phyloP scores from a whole-genome alignment of 768 basidiomycete genomes.

The Tulasnella sp. region DNA sequence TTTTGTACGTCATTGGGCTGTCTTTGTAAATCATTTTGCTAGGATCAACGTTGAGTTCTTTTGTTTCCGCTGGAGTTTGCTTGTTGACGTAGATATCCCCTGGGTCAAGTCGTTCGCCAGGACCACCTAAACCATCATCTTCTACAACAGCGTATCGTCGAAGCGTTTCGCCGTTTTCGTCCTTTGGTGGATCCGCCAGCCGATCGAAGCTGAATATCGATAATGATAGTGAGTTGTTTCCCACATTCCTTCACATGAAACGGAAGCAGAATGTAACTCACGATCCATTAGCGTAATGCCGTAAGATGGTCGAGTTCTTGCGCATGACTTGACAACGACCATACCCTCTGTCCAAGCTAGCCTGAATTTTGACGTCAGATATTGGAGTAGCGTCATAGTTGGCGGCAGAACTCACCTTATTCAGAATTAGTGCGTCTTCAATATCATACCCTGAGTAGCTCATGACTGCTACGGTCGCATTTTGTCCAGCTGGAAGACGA shows the following conservation, averaged over 20 bases:
- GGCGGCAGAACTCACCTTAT: constrained; percentile 43
- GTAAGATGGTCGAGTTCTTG: constrained; percentile 86
- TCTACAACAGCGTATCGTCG: constrained; percentile 89
- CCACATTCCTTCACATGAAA: background rate
- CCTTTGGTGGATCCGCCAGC: constrained; percentile 78
- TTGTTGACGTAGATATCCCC: constrained; percentile 95
- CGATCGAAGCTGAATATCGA: constrained; percentile 61
- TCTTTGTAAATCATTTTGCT: constrained; percentile 82
- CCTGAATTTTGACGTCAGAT: constrained; percentile 33
- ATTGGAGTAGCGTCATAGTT: background rate
- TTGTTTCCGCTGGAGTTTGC: constrained; percentile 90
- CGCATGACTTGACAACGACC: constrained; percentile 95
- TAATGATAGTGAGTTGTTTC: background rate
- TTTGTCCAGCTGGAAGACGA: constrained; percentile 92
- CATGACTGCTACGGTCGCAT: constrained; percentile 98
- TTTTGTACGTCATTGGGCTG: constrained; percentile 84
- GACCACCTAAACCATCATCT: constrained; percentile 83
- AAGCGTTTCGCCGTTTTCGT: constrained; percentile 63
- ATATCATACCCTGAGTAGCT: constrained; percentile 99
- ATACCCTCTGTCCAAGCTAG: constrained; percentile 92
- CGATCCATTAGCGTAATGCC: constrained; percentile 96
- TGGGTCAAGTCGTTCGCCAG: constrained; percentile 86
- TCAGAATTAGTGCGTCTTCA: constrained; percentile 94
- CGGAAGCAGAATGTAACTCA: constrained; percentile 34
- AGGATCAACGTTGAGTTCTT: constrained; percentile 64